Percentiles rank a stretch among this genome's conserved stretches.
Conservation (phyloP, 805 yeast genomes). For the Yarrowia sp. region DNA sequence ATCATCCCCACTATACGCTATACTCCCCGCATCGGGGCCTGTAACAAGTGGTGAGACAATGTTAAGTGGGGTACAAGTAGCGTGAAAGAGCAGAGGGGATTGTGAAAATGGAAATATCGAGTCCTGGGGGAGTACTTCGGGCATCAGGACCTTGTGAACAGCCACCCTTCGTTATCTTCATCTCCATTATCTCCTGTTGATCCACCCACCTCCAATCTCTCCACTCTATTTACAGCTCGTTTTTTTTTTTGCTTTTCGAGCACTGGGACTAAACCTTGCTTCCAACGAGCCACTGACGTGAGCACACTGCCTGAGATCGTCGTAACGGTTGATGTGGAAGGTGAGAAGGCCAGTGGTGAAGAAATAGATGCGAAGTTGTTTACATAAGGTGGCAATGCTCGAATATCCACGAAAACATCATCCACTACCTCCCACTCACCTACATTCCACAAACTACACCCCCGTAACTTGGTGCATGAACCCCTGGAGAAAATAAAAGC, state of each 20-base stretch:
- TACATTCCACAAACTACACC: slow-evolving; percentile 2
- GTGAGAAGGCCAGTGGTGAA: background rate
- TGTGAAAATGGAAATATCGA: too few relatives aligned
- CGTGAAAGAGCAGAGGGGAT: too few relatives aligned
- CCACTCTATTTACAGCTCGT: slow-evolving; percentile 8
- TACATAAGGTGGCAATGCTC: too few relatives aligned
- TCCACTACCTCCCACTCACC: background rate
- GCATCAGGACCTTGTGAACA: too few relatives aligned
- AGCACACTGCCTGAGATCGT: slow-evolving; percentile 16
- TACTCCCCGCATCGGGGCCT: slow-evolving; percentile 31
- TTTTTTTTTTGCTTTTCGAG: slow-evolving; percentile 2
- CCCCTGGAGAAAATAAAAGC: slow-evolving; percentile 15
- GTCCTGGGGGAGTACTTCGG: too few relatives aligned
- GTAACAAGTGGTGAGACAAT: slow-evolving; percentile 18
- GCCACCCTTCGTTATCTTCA: too few relatives aligned
- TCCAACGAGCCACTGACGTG: background rate
- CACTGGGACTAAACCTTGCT: background rate
- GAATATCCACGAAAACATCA: too few relatives aligned
- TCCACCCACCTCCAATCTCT: background rate
- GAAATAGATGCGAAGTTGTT: too few relatives aligned
- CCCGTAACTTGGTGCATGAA: slow-evolving; percentile 25
- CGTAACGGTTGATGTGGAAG: background rate
- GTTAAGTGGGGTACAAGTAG: background rate
- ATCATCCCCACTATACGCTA: slow-evolving; percentile 6
- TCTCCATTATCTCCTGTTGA: background rate